A percentile compares a stretch with the other conserved stretches of the same genome.
Conservation (phyloP, 2,329 filamentous ascomycete species). For the Fusarium musae region DNA sequence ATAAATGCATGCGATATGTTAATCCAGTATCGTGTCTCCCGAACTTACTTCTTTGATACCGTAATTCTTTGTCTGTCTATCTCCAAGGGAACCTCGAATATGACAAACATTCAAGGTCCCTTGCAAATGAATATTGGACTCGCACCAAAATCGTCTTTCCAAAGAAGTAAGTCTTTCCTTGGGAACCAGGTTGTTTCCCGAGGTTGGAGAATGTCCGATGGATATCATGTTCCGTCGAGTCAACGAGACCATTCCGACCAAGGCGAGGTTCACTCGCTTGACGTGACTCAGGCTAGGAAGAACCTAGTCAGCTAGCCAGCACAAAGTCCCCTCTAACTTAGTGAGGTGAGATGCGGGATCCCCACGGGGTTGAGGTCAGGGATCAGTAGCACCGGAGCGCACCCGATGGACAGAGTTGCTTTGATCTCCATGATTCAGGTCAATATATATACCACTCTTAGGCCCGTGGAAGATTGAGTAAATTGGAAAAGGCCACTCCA, state of each 20-base stretch:
- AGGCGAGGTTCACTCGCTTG: neutral
- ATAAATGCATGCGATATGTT: neutral
- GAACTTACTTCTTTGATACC: neutral
- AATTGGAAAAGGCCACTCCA: rapidly evolving
- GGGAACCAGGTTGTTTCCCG: neutral
- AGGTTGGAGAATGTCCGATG: neutral
- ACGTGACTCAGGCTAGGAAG: neutral
- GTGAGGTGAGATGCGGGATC: slow-evolving; percentile 1
- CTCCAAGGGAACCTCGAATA: rapidly evolving
- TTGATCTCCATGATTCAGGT: neutral
- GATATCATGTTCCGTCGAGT: neutral
- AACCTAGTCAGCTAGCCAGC: neutral
- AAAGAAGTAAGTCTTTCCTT: too few relatives aligned
- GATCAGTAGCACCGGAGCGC: neutral
- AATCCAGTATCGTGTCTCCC: neutral
- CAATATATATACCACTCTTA: neutral
- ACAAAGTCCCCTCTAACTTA: neutral
- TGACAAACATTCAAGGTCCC: neutral
- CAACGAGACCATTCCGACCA: neutral
- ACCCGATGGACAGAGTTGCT: neutral
- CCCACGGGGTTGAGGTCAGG: neutral
- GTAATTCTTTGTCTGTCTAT: neutral
- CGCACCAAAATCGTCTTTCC: too few relatives aligned
- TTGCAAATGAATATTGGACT: neutral
- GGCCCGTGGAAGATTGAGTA: rapidly evolving